Percentiles rank a stretch among this genome's conserved stretches.
phyloP scores from a whole-genome alignment of 2,329 filamentous ascomycete species.

The Venturia effusa region DNA sequence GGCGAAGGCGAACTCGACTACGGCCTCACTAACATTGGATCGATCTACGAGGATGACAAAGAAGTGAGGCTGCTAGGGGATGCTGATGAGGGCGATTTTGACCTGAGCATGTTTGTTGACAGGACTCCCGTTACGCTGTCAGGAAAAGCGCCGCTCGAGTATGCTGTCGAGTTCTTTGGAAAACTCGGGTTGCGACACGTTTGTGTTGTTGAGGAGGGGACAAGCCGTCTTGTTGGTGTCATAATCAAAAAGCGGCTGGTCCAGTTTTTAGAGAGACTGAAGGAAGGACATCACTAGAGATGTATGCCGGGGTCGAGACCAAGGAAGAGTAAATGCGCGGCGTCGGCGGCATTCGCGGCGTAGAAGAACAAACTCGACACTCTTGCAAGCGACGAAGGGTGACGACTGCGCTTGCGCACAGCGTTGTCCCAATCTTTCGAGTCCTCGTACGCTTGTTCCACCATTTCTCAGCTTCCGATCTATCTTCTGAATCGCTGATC shows the following conservation, averaged over 20 bases:
- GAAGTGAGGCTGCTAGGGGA: slow-evolving; percentile 30
- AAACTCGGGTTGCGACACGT: slow-evolving; percentile 45
- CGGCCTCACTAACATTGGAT: slow-evolving; percentile 26
- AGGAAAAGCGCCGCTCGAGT: slow-evolving; percentile 45
- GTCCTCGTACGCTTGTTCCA: neutral
- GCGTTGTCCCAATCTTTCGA: neutral
- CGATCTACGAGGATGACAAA: slow-evolving; percentile 22
- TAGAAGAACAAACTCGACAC: neutral
- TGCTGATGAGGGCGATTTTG: slow-evolving; percentile 24
- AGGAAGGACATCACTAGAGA: slow-evolving; percentile 2
- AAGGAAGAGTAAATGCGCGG: neutral
- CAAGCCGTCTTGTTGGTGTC: slow-evolving; percentile 39
- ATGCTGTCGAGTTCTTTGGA: slow-evolving; percentile 49
- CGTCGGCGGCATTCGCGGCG: neutral
- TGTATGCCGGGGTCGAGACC: neutral
- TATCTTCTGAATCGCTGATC: neutral
- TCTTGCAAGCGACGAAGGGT: neutral
- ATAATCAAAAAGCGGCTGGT: slow-evolving; percentile 49
- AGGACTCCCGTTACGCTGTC: slow-evolving; percentile 41
- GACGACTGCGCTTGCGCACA: neutral
- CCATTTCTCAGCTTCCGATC: neutral
- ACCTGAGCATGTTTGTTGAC: slow-evolving; percentile 42
- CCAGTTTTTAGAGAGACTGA: slow-evolving; percentile 15
- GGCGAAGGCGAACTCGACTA: slow-evolving; percentile 44
- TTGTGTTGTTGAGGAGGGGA: slow-evolving; percentile 42